Percentiles rank a stretch among this genome's conserved stretches.
Conservation (phyloP, 129 eudicot genomes). For the Glebionis coronaria region DNA sequence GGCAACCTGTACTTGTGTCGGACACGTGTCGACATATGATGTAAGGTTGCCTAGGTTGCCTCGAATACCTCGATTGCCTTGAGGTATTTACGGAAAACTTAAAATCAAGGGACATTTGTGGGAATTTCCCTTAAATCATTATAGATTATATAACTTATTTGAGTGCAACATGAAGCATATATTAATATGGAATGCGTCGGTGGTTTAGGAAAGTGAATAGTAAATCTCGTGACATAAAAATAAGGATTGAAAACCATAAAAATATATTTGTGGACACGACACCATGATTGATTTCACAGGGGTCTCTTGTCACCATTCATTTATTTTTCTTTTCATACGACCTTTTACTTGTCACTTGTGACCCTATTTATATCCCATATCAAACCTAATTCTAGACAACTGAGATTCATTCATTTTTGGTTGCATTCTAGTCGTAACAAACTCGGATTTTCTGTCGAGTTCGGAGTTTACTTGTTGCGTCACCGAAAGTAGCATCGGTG, state of each 20-base stretch:
- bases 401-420: too few relatives aligned
- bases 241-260: not conserved
- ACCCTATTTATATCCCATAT: not conserved
- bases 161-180: not conserved
- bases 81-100: too few relatives aligned
- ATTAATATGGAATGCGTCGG: constrained; percentile 23
- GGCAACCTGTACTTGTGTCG: too few relatives aligned
- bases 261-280: constrained; percentile 6
- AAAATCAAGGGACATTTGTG: too few relatives aligned
- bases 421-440: too few relatives aligned
- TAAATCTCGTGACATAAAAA: constrained; percentile 25
- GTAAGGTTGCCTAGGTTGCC: too few relatives aligned
- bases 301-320: constrained; percentile 24
- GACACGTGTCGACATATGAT: too few relatives aligned
- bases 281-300: constrained; percentile 29
- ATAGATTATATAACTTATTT: not conserved
- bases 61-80: too few relatives aligned
- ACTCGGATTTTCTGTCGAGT: too few relatives aligned
- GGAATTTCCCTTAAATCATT: too few relatives aligned
- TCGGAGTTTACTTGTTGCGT: too few relatives aligned
- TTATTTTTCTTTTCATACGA: constrained; percentile 14
- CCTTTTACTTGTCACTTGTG: constrained; percentile 16
- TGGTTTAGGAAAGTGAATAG: constrained; percentile 17
- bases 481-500: too few relatives aligned
- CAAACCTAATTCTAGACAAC: not conserved